Evolutionary conservation across 139 green algal species (phyloP).

Genomic region (Coelastrella sp.): DNA sequence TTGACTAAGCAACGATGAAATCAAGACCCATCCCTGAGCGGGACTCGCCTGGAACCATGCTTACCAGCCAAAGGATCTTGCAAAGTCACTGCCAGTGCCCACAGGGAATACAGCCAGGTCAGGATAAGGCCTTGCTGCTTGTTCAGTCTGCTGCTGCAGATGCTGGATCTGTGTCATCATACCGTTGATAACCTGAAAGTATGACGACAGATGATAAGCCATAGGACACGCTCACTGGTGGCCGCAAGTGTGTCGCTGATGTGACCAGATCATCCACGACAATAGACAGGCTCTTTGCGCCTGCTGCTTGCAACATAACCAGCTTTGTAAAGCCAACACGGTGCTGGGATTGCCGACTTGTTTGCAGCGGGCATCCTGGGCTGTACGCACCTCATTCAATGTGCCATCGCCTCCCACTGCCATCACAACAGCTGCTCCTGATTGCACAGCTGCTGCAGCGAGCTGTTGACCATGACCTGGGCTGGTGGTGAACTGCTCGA

Average conservation of each 20-base stretch:
- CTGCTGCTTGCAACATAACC: too few relatives aligned
- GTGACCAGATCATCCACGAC: too few relatives aligned
- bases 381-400: conserved; percentile 15
- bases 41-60: too few relatives aligned
- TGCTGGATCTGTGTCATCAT: conserved; percentile 1
- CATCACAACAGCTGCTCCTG: conserved; percentile 19
- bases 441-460: conserved; percentile 6
- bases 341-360: background rate
- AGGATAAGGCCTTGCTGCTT: background rate
- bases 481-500: background rate
- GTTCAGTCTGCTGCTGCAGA: background rate
- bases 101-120: background rate
- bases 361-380: too few relatives aligned
- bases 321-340: background rate
- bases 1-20: background rate
- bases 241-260: too few relatives aligned
- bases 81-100: conserved; percentile 28
- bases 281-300: background rate
- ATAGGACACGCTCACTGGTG: too few relatives aligned
- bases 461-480: background rate
- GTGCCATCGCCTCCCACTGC: conserved; percentile 36
- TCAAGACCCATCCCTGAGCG: too few relatives aligned
- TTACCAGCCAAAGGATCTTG: conserved; percentile 2
- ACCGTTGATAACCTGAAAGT: background rate
- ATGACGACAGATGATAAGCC: too few relatives aligned